A percentile compares a stretch with the other conserved stretches of the same genome.
Evolutionary conservation across 495 filamentous ascomycete genomes (phyloP).

Genomic region (Chlorociboria aeruginascens): DNA sequence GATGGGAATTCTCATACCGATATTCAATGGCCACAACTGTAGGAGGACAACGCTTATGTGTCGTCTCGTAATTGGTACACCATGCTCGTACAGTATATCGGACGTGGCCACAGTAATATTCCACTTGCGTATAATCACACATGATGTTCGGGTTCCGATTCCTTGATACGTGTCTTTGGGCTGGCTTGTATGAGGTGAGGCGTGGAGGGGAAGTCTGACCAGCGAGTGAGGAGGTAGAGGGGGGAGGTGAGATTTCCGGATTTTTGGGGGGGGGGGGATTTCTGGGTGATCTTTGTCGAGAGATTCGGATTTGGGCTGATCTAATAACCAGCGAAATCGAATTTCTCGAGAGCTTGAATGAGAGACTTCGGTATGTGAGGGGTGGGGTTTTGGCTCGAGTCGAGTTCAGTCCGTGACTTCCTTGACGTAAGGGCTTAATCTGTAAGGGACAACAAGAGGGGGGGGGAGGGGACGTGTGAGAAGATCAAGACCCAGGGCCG

Average conservation of each 20-base stretch:
- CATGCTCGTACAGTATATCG: conserved; percentile 19
- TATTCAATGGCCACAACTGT: conserved; percentile 18
- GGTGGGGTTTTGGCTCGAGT: too few relatives aligned
- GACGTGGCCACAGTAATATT: conserved; percentile 17
- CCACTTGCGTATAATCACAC: conserved; percentile 21
- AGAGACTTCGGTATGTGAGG: too few relatives aligned
- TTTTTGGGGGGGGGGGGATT: not conserved
- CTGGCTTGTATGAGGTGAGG: not conserved
- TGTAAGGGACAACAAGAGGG: too few relatives aligned
- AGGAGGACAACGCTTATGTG: conserved; percentile 17
- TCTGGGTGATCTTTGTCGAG: not conserved
- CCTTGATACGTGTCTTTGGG: not conserved
- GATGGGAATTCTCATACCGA: conserved; percentile 6
- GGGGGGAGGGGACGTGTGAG: too few relatives aligned
- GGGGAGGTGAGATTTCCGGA: not conserved
- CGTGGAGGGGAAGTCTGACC: not conserved
- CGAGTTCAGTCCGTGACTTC: too few relatives aligned
- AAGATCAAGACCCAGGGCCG: too few relatives aligned
- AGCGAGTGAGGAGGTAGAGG: too few relatives aligned
- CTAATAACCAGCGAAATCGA: too few relatives aligned
- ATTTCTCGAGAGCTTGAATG: too few relatives aligned
- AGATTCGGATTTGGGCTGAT: too few relatives aligned
- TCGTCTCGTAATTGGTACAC: conserved; percentile 19
- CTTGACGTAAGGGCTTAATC: too few relatives aligned
- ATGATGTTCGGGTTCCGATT: not conserved